Base-by-base conservation (phyloP, 345 rosid species). In the Reutealis trisperma region DNA sequence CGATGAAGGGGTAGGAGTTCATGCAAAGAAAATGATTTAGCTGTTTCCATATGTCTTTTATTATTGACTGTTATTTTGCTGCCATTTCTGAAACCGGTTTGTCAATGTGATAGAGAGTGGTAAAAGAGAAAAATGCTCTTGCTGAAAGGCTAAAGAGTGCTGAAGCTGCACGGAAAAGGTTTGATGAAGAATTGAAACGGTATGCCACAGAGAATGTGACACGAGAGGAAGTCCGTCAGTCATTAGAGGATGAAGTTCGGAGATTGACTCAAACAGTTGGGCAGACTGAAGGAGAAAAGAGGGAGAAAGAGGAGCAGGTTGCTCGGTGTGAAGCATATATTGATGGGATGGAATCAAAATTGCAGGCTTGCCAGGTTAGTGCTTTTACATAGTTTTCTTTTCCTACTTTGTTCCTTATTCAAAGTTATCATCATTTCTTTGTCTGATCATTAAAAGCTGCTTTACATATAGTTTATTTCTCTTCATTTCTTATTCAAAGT, bases 281-380 rank as follows among this genome's bases (percentile, higher is more conserved):
- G 76, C 98, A 96, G 83, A 92, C 96, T 27, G 92, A 91, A 88
- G 98, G 90, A 81, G 99, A 96, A 83, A 96, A 91, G 86, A 89
- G 90, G 72, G 91, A 96, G 83, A 96, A 94, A 73, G 98, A 94
- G 77, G 98, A 90, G 84, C 98, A 89, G 83, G 84, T 94, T 83
- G 90, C 94, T 52, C 86, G 98, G 49, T 92, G 97, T 82, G 98
- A 96, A 84, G 93, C 93, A 75, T 91, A 91, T 87, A 91, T 94
- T 70, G 97, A 96, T 81, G 90, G 89, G 82, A 96, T 96, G 99
- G 98, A 87, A 83, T 80, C 98, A 67, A 90, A 87, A 71, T 83
- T 94, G 79, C 96, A 94, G 81, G 86, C 91, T 52, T 96, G 96
- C 90, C 98, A 89, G 98, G 99, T 96, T 85, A 77, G 54, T 76